Evolutionary conservation across 148 eudicot genomes (phyloP), one percentile per base, ranked within the genome.

Genomic region (Pouteria glomerata): DNA sequence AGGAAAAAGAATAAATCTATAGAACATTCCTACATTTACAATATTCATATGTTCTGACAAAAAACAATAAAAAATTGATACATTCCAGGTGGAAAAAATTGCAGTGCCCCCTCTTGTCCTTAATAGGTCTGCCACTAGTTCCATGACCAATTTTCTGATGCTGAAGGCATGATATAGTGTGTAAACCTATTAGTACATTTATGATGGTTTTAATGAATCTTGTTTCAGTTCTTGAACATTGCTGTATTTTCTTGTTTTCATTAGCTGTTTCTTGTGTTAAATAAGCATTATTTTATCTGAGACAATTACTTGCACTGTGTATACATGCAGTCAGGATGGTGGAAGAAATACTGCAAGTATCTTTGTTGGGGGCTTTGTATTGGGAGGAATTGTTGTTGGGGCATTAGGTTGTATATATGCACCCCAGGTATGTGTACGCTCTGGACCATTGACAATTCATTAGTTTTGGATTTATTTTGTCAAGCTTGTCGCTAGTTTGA

Each of bases 311-410:
- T 11, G 13, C 47, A 5, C 57, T 59, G 30, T 68, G 61, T 44
- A 26, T 41, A n/a, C 39, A 45, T 66, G 70, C 41, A 47, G 83
- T 16, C 48, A 79, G 63, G 86, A 85, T 78, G 88, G 71, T 73
- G 86, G 80, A 58, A 82, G 85, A 73, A 75, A 82, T 71, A 66
- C 80, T 70, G 79, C 91, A 41, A 57, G 86, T 70, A 34, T 77
- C 72, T 89, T 89, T 63, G 81, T 89, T 47, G 76, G 95, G 34
- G 95, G 95, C 76, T 89, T 89, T 80, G 75, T 87, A 24, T 74
- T 89, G 80, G 91, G 95, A 76, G 95, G 95, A 68, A 67, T 89
- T 41, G 80, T 87, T 29, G 89, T 89, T 76, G 95, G 95, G 35
- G 79, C 95, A 59, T 74, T 89, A 61, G 89, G 86, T 60, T 80